phyloP scores from a whole-genome alignment of 495 filamentous ascomycete species.

The Mytilinidion resinicola region DNA sequence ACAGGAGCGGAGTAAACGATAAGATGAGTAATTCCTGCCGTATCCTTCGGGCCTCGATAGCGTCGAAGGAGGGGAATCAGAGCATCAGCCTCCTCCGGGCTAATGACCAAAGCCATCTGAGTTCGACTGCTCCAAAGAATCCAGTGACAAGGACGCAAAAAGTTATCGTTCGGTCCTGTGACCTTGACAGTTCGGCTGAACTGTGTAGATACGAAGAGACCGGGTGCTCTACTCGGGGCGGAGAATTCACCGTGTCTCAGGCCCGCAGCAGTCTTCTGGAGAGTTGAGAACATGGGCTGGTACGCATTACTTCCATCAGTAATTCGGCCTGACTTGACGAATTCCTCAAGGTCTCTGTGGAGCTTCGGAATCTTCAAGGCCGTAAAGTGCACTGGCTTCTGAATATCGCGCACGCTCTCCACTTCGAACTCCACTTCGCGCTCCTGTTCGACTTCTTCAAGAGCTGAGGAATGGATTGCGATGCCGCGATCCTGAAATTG shows the following conservation, averaged over 20 bases:
- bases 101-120: slow-evolving; percentile 45
- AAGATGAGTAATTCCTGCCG: slow-evolving; percentile 34
- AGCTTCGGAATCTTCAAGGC: slow-evolving; percentile 34
- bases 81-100: slow-evolving; percentile 49
- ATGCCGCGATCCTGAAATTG: slow-evolving; percentile 28
- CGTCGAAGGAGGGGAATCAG: slow-evolving; percentile 41
- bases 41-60: too few relatives aligned
- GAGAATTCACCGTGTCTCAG: slow-evolving; percentile 32
- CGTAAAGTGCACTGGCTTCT: slow-evolving; percentile 33
- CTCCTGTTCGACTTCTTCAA: slow-evolving; percentile 52
- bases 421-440: slow-evolving; percentile 44
- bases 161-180: slow-evolving; percentile 34
- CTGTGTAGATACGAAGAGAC: slow-evolving; percentile 39
- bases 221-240: slow-evolving; percentile 19
- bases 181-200: slow-evolving; percentile 38
- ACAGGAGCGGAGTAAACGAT: slow-evolving; percentile 50
- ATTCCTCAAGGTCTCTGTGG: slow-evolving; percentile 35
- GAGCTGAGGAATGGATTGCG: slow-evolving; percentile 37
- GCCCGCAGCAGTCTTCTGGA: slow-evolving; percentile 35
- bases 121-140: slow-evolving; percentile 38
- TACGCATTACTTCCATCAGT: too few relatives aligned
- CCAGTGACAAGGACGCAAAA: slow-evolving; percentile 46
- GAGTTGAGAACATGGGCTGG: slow-evolving; percentile 32
- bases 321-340: too few relatives aligned
- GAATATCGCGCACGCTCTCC: slow-evolving; percentile 46